phyloP scores from a whole-genome alignment of 768 basidiomycete genomes.

The Podaxis mareebaensis region DNA sequence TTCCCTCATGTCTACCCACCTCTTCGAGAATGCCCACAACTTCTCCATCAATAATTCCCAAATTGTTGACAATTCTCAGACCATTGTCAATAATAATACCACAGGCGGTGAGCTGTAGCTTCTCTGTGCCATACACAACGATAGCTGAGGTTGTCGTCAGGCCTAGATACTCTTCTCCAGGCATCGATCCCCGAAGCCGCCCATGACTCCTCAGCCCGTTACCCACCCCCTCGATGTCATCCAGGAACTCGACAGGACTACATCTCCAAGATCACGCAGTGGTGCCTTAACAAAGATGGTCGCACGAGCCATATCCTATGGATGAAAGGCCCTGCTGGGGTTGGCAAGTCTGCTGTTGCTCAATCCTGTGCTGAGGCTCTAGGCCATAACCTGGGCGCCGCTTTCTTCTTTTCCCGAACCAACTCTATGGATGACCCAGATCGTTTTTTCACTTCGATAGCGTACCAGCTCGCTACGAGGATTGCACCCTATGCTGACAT shows the following conservation, averaged over 20 bases:
- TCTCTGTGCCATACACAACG: neutral
- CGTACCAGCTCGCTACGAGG: neutral
- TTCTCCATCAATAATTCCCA: neutral
- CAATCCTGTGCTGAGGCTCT: conserved; percentile 3
- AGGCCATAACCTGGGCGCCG: neutral
- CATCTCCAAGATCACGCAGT: neutral
- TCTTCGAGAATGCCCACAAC: neutral
- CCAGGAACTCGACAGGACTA: neutral
- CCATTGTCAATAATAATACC: neutral
- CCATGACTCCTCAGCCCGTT: conserved; percentile 2
- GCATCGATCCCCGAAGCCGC: neutral
- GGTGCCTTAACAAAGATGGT: neutral
- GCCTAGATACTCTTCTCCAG: neutral
- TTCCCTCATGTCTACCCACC: neutral
- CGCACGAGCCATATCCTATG: neutral
- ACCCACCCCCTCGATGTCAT: conserved; percentile 1
- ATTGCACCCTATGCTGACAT: neutral
- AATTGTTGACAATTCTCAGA: neutral
- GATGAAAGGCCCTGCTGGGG: conserved; percentile 1
- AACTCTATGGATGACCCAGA: neutral
- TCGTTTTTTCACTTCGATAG: neutral
- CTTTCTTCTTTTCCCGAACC: conserved; percentile 4
- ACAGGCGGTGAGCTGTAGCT: neutral
- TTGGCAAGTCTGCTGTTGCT: conserved; percentile 5
- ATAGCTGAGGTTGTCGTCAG: neutral